These are phyloP conservation scores for Plectosphaerella sp. DNA, from an alignment of 2,329 filamentous ascomycete species.

Conservation along the genomic window DNA sequence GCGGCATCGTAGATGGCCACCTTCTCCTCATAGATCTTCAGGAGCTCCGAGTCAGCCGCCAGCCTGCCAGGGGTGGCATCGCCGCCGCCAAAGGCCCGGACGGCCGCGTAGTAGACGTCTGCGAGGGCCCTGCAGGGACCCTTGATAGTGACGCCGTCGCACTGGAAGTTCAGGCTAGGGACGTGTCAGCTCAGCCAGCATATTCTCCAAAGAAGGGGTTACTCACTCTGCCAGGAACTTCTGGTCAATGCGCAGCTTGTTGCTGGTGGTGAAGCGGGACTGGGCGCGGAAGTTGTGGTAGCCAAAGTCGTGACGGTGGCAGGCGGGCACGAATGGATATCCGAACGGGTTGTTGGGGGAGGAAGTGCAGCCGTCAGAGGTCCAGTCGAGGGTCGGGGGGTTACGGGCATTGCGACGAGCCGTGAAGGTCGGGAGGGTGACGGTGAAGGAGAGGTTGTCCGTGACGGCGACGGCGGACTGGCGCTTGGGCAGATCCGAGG, in stretches of 20 bases:
- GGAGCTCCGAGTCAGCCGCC: constrained; percentile 18
- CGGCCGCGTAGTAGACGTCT: constrained; percentile 34
- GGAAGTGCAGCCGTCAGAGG: constrained; percentile 35
- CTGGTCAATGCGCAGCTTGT: constrained; percentile 39
- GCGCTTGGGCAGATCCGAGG: constrained; percentile 9
- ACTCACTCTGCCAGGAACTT: constrained; percentile 44
- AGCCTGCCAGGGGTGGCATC: constrained; percentile 23
- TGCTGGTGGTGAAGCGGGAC: constrained; percentile 35
- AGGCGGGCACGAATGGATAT: constrained; percentile 38
- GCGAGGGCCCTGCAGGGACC: constrained; percentile 27
- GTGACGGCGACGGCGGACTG: constrained; percentile 26
- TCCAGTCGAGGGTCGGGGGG: constrained; percentile 35
- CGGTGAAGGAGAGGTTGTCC: constrained; percentile 41
- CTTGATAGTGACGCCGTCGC: constrained; percentile 14
- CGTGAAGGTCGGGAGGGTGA: constrained; percentile 36
- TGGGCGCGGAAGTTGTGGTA: constrained; percentile 49
- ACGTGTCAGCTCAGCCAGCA: background rate
- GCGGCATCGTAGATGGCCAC: constrained; percentile 27
- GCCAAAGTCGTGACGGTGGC: constrained; percentile 53
- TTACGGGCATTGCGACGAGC: constrained; percentile 29
- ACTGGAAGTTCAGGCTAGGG: constrained; percentile 30
- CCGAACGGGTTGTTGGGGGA: constrained; percentile 39
- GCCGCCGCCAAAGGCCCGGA: constrained; percentile 28
- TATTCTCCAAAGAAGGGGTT: background rate
- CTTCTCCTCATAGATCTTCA: constrained; percentile 27